Evolutionary conservation across 805 yeast genomes (phyloP).

Genomic region (Candida vaughaniae): DNA sequence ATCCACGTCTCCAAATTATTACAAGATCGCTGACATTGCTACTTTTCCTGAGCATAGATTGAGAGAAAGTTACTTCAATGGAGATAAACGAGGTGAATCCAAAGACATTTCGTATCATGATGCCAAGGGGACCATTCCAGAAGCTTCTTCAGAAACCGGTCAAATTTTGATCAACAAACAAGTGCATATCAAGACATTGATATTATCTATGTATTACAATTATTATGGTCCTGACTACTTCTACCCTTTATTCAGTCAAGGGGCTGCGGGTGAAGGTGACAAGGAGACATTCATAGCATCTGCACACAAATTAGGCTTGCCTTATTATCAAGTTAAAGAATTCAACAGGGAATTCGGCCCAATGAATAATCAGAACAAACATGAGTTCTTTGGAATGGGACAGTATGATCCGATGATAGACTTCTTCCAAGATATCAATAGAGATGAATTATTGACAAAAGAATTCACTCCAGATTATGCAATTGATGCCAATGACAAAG

Average conservation of each 20-base stretch:
- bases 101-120: conserved; percentile 46
- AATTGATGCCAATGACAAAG: conserved; percentile 18
- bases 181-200: conserved; percentile 28
- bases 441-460: conserved; percentile 3
- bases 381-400: conserved; percentile 35
- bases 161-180: conserved; percentile 35
- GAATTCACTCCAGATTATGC: conserved; percentile 21
- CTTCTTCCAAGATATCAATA: conserved; percentile 14
- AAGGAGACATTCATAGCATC: conserved; percentile 44
- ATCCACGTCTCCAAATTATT: conserved; percentile 36
- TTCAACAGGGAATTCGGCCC: conserved; percentile 40
- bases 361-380: conserved; percentile 19
- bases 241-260: conserved; percentile 40
- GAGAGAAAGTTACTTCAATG: conserved; percentile 28
- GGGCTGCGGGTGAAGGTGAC: conserved; percentile 45
- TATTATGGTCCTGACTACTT: conserved; percentile 35
- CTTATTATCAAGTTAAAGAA: conserved; percentile 38
- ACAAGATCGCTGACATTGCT: conserved; percentile 31
- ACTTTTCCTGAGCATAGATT: conserved; percentile 18
- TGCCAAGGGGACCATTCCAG: conserved; percentile 52
- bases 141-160: conserved; percentile 40
- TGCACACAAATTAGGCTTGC: conserved; percentile 34
- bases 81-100: conserved; percentile 28
- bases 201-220: conserved; percentile 39
- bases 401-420: conserved; percentile 38